Percentiles rank a stretch among this genome's conserved stretches.
phyloP scores from a whole-genome alignment of 805 yeast genomes.

The Middelhovenomyces tepae region DNA sequence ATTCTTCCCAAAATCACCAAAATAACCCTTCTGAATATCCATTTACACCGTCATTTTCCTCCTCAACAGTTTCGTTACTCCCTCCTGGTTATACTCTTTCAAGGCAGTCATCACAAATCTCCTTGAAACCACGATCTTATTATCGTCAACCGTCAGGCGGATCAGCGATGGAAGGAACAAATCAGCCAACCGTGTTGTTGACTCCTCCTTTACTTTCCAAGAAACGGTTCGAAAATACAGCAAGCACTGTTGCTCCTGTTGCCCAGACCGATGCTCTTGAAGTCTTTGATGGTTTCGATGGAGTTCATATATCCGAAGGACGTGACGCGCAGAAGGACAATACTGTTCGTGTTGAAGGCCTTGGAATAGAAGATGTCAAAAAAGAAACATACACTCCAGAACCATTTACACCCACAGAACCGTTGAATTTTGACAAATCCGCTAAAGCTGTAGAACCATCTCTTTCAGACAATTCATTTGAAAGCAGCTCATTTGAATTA shows the following conservation, averaged over 20 bases:
- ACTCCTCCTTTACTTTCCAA: constrained; percentile 12
- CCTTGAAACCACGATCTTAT: too few relatives aligned
- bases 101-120: too few relatives aligned
- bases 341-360: not conserved
- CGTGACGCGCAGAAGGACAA: too few relatives aligned
- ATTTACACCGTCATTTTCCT: too few relatives aligned
- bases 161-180: too few relatives aligned
- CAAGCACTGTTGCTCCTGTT: constrained; percentile 1
- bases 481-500: not conserved
- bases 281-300: constrained; percentile 17
- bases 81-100: too few relatives aligned
- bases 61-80: too few relatives aligned
- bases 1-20: too few relatives aligned
- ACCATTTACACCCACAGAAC: not conserved
- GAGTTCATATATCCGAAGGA: constrained; percentile 13
- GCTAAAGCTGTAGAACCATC: not conserved
- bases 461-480: not conserved
- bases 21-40: too few relatives aligned
- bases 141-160: too few relatives aligned
- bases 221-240: constrained; percentile 1
- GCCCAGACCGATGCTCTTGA: constrained; percentile 5
- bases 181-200: constrained; percentile 8
- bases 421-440: constrained; percentile 2
- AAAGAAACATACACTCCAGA: not conserved
- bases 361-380: not conserved